These are phyloP conservation scores for Martiniozyma abietophila DNA, from an alignment of 805 yeast species.

Conservation along the genomic window DNA sequence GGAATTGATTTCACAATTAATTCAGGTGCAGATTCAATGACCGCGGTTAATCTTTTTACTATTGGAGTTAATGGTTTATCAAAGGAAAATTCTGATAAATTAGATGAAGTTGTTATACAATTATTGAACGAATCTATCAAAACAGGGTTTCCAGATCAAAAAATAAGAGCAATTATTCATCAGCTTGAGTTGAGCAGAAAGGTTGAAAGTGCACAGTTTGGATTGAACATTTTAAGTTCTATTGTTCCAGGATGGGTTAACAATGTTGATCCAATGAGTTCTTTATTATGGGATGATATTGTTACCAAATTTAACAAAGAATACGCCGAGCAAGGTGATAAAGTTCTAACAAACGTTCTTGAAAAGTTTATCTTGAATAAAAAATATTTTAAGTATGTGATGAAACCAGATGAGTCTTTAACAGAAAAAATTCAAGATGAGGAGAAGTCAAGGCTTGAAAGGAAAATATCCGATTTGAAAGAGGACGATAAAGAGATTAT, in stretches of 20 bases:
- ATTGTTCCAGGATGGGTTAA: constrained; percentile 83
- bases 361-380: constrained; percentile 40
- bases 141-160: constrained; percentile 41
- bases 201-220: constrained; percentile 86
- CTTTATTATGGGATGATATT: constrained; percentile 55
- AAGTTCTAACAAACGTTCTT: constrained; percentile 52
- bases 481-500: constrained; percentile 50
- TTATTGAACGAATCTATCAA: constrained; percentile 37
- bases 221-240: constrained; percentile 64
- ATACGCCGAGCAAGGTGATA: constrained; percentile 41
- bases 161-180: constrained; percentile 80
- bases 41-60: constrained; percentile 69
- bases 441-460: constrained; percentile 45
- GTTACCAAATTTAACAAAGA: constrained; percentile 55
- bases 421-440: constrained; percentile 41
- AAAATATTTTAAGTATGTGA: constrained; percentile 61
- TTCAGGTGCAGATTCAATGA: constrained; percentile 77
- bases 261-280: constrained; percentile 63
- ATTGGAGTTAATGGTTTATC: constrained; percentile 76
- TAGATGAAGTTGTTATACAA: constrained; percentile 39
- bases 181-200: constrained; percentile 78
- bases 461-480: constrained; percentile 34
- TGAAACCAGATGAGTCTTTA: constrained; percentile 61
- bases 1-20: constrained; percentile 85
- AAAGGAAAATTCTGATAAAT: constrained; percentile 32